Evolutionary conservation across 768 basidiomycete genomes (phyloP).

Genomic region (Harrya chromipes): DNA sequence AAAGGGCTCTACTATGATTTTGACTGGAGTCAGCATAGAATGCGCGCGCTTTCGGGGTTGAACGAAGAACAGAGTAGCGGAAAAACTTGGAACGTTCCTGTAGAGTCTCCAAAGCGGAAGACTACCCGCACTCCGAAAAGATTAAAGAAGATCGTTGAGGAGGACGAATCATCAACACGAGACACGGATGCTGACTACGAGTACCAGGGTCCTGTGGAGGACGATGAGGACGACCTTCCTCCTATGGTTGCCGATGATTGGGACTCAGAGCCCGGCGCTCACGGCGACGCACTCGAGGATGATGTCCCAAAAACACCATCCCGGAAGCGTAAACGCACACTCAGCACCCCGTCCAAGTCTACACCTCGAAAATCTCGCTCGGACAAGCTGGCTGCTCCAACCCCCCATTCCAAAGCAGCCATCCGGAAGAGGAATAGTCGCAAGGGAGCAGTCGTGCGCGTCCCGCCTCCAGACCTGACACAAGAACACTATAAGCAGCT

Average conservation of each 20-base stretch:
- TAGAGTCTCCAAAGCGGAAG: slow-evolving; percentile 17
- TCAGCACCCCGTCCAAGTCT: slow-evolving; percentile 27
- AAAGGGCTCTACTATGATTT: slow-evolving; percentile 64
- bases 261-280: slow-evolving; percentile 28
- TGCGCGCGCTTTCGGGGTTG: slow-evolving; percentile 33
- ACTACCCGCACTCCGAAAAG: slow-evolving; percentile 15
- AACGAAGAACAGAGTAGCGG: slow-evolving; percentile 35
- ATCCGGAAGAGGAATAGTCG: slow-evolving; percentile 43
- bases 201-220: slow-evolving; percentile 16
- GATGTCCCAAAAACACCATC: slow-evolving; percentile 50
- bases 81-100: slow-evolving; percentile 46
- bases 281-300: slow-evolving; percentile 24
- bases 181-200: slow-evolving; percentile 23
- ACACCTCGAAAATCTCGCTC: slow-evolving; percentile 36
- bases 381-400: slow-evolving; percentile 54
- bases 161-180: slow-evolving; percentile 16
- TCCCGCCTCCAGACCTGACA: slow-evolving; percentile 35
- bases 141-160: slow-evolving; percentile 22
- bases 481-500: slow-evolving; percentile 38
- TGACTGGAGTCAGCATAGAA: slow-evolving; percentile 52
- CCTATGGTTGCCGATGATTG: slow-evolving; percentile 11
- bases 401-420: slow-evolving; percentile 74
- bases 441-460: slow-evolving; percentile 29
- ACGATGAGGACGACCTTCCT: slow-evolving; percentile 23
- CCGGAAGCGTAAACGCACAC: slow-evolving; percentile 46